A percentile compares a stretch with the other conserved stretches of the same genome.
phyloP scores from a whole-genome alignment of 495 filamentous ascomycete genomes.

The Pseudomonodictys pantanalensis region DNA sequence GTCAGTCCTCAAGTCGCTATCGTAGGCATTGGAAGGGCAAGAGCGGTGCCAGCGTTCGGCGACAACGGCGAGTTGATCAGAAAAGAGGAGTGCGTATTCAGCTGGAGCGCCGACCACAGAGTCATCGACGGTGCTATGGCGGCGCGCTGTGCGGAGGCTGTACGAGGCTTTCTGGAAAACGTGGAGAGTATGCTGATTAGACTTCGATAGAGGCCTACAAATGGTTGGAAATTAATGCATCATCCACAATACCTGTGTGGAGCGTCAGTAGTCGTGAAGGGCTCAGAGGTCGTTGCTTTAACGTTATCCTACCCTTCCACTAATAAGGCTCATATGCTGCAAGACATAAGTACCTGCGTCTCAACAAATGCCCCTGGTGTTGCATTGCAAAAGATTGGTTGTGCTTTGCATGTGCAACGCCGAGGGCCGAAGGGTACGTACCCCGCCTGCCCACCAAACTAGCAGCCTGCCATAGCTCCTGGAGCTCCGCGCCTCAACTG shows the following conservation, averaged over 20 bases:
- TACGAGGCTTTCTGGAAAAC: slow-evolving; percentile 73
- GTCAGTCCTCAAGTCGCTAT: slow-evolving; percentile 87
- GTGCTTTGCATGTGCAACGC: not conserved
- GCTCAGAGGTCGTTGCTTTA: not conserved
- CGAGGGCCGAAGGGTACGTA: not conserved
- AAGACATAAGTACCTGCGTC: not conserved
- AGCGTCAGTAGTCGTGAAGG: not conserved
- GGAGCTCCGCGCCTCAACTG: not conserved
- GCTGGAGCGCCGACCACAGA: slow-evolving; percentile 95
- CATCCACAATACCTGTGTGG: not conserved
- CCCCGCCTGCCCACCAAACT: slow-evolving; percentile 2
- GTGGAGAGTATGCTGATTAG: slow-evolving; percentile 75
- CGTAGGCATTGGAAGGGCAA: slow-evolving; percentile 79
- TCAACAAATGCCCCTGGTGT: not conserved
- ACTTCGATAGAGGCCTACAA: slow-evolving; percentile 1
- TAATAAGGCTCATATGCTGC: not conserved
- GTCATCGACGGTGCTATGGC: slow-evolving; percentile 93
- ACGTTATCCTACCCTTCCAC: not conserved
- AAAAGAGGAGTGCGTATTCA: slow-evolving; percentile 76
- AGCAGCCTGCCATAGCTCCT: not conserved
- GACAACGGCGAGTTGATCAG: slow-evolving; percentile 54
- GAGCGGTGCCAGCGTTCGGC: slow-evolving; percentile 67
- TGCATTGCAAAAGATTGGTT: not conserved
- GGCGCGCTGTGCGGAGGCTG: slow-evolving; percentile 80
- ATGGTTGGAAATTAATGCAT: not conserved